Evolutionary conservation across 2,329 filamentous ascomycete genomes (phyloP).

Genomic region (Neurospora crassa): DNA sequence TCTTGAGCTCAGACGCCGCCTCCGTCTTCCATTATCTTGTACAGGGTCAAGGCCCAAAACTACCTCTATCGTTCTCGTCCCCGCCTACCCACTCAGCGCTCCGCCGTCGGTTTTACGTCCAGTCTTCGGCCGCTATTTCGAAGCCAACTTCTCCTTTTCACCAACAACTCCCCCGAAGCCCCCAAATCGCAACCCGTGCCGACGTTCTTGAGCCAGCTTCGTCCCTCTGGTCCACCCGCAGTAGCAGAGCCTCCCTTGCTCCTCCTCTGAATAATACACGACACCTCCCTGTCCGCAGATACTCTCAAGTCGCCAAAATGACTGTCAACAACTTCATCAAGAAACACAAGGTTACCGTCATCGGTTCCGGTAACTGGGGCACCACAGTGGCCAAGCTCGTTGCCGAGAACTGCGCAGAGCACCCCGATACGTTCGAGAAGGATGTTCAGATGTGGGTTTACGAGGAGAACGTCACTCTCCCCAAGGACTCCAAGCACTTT

Average conservation of each 20-base stretch:
- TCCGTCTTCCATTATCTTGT: neutral
- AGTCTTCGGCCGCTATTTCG: neutral
- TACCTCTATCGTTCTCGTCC: neutral
- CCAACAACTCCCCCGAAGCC: neutral
- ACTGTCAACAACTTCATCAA: conserved; percentile 22
- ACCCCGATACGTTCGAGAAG: conserved; percentile 75
- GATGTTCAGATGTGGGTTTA: conserved; percentile 98
- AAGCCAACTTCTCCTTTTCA: neutral
- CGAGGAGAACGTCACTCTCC: conserved; percentile 76
- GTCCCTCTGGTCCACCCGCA: neutral
- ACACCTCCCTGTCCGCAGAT: conserved; percentile 1
- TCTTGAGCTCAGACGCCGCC: neutral
- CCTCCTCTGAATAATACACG: neutral
- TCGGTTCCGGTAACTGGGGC: conserved; percentile 97
- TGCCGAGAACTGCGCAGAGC: conserved; percentile 75
- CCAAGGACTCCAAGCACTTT: conserved; percentile 65
- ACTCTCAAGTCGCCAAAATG: conserved; percentile 16
- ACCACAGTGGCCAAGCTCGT: conserved; percentile 96
- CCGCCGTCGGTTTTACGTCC: neutral
- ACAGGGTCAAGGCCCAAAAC: neutral
- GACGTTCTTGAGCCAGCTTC: neutral
- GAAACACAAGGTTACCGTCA: conserved; percentile 86
- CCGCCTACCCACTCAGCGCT: neutral
- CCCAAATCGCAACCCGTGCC: neutral
- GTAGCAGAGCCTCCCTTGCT: neutral